A percentile compares a stretch with the other conserved stretches of the same genome.
phyloP scores from a whole-genome alignment of 805 yeast species.

The Wickerhamomyces sydowiorum region DNA sequence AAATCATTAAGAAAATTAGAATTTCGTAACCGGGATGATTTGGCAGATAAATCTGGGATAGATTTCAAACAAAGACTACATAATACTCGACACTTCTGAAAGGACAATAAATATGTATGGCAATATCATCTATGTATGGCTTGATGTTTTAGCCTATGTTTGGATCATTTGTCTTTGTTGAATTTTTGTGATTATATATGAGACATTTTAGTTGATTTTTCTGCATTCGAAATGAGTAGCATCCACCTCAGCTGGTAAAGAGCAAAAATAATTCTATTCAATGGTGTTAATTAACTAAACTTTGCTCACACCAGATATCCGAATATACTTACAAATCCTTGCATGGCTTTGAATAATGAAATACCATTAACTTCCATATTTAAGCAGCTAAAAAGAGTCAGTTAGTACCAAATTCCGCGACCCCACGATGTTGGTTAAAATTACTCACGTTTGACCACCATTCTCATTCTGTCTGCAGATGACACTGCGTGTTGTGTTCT shows the following conservation, averaged over 20 bases:
- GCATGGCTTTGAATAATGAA: slow-evolving; percentile 43
- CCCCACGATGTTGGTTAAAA: too few species aligned
- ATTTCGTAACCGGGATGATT: too few species aligned
- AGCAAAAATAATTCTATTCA: slow-evolving; percentile 38
- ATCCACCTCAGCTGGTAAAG: slow-evolving; percentile 40
- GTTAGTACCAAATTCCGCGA: too few species aligned
- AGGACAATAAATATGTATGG: too few species aligned
- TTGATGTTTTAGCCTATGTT: too few species aligned
- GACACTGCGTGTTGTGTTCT: slow-evolving; percentile 26
- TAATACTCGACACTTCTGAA: not conserved
- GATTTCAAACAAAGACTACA: too few species aligned
- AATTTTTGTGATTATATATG: too few species aligned
- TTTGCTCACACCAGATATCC: not conserved
- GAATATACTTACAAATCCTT: slow-evolving; percentile 25
- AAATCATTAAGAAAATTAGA: too few species aligned
- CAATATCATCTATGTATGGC: too few species aligned
- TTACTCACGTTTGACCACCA: slow-evolving; percentile 34
- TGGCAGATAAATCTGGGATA: too few species aligned
- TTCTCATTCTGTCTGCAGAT: slow-evolving; percentile 38
- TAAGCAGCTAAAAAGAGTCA: slow-evolving; percentile 34
- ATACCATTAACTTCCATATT: slow-evolving; percentile 35
- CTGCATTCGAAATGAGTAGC: slow-evolving; percentile 50
- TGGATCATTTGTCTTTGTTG: too few species aligned
- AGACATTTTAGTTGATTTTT: slow-evolving; percentile 25
- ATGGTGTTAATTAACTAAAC: not conserved